Conservation (phyloP, 352 stramenopile genomes). For the Phytophthora nicotianae region DNA sequence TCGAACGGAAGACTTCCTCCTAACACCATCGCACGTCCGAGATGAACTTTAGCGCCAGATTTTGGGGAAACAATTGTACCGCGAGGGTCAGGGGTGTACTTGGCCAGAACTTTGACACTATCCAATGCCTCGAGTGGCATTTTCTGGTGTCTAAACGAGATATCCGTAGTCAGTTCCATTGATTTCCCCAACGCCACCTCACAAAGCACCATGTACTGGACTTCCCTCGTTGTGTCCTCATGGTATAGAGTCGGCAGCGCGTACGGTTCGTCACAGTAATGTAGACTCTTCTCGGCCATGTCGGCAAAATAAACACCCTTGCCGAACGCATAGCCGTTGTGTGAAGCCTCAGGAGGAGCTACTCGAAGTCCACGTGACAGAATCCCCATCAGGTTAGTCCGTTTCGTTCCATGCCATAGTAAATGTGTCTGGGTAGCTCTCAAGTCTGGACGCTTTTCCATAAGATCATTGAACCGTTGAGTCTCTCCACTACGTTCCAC, state of each 20-base stretch:
- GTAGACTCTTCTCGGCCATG: neutral
- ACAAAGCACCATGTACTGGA: neutral
- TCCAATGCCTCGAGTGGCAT: no score
- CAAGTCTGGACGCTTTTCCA: neutral
- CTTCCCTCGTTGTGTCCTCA: neutral
- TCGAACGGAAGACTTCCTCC: neutral
- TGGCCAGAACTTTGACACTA: no score
- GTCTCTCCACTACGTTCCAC: slow-evolving; percentile 64
- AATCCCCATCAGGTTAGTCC: neutral
- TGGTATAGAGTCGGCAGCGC: neutral
- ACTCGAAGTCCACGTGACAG: neutral
- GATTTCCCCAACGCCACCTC: neutral
- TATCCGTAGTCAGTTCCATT: no score
- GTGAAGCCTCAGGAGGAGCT: neutral
- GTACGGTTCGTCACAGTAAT: neutral
- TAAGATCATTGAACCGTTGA: slow-evolving; percentile 42
- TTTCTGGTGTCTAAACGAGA: no score
- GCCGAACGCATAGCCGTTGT: neutral
- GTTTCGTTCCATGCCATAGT: neutral
- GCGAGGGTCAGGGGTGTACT: no score
- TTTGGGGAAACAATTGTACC: neutral
- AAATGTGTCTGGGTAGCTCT: neutral
- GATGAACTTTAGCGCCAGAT: neutral
- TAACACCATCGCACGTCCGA: neutral
- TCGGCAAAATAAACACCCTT: neutral